phyloP scores from a whole-genome alignment of 1,139 yeast genomes.

The Kazachstania sp. region DNA sequence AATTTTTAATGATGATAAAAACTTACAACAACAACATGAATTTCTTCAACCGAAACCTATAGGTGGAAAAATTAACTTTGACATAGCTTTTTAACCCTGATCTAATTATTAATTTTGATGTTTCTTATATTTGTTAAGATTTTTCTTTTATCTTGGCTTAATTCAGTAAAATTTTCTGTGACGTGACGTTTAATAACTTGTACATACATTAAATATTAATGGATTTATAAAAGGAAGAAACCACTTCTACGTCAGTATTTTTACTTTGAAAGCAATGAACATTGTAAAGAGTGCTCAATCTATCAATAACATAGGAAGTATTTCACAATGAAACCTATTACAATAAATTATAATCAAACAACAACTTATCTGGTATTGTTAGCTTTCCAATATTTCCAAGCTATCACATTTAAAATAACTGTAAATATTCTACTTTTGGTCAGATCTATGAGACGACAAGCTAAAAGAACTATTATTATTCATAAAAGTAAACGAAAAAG shows the following conservation, averaged over 20 bases:
- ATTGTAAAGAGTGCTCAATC: neutral
- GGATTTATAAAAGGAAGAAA: too few relatives aligned
- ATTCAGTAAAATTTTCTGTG: neutral
- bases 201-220: too few relatives aligned
- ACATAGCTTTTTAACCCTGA: conserved; percentile 31
- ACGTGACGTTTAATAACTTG: neutral
- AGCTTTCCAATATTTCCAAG: neutral
- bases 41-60: conserved; percentile 38
- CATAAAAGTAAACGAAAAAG: neutral
- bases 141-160: neutral
- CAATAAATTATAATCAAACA: neutral
- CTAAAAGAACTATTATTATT: neutral
- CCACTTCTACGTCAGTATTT: too few relatives aligned
- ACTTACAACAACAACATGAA: conserved; percentile 38
- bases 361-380: neutral
- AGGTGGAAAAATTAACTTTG: conserved; percentile 33
- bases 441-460: neutral
- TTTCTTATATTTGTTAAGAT: neutral
- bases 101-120: conserved; percentile 2
- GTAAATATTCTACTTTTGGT: neutral
- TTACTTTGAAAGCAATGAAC: too few relatives aligned
- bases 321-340: neutral
- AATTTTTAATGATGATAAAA: conserved; percentile 33
- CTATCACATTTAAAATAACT: neutral
- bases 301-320: neutral